Base-by-base conservation (phyloP, 2,329 filamentous ascomycete species). In the Xylariales sp. region DNA sequence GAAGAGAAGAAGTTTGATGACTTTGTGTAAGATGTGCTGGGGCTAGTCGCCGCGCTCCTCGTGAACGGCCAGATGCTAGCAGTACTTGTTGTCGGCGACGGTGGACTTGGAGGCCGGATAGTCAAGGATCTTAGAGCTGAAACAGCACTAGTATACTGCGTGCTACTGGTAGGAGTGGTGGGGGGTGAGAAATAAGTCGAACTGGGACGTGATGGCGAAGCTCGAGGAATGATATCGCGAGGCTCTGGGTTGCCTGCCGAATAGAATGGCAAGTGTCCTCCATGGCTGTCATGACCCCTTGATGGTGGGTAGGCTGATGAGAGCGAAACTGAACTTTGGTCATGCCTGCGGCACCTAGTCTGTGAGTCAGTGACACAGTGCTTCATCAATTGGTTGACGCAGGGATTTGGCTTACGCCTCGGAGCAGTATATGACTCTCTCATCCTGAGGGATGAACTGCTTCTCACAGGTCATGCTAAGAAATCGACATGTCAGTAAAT, bases 401-500 rank as follows among this genome's bases (percentile, higher is more conserved):
- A 37, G 31, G 40, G 43, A 49, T 25, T 38, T 40, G 44, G 69
- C 77, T 63, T 70, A 81, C 76, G 68, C 62, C 55, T 82, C 77
- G 27, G 79, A 82, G 61, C 79, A 83, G 64, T 82, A 83, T 31
- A 82, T 60, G 46, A 70, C 68, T 47, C 68, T 73, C 51, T 76
- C 76, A 54, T 78, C 73, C 29, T 71, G 66, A 37, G 77, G 71
- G 18, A 79, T 61, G 57, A 82, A 82, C 61, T 82, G 78, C 63
- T 82, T 82, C 58, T 82, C 79, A 59, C 79, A 83, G 8, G 71
- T 75, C 78, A 82, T 82, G 61, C 79, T 83, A 52, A 52, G 39
- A 38, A 45, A 29, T 44, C 48, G 38, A 50, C 61, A 47, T 63
- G 61, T 54, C 44, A 52, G 46, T 46, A 37, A 40, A 27, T 39